These are phyloP conservation scores for Botrytis cinerea DNA, from an alignment of 2,329 filamentous ascomycete species.

Conservation along the genomic window DNA sequence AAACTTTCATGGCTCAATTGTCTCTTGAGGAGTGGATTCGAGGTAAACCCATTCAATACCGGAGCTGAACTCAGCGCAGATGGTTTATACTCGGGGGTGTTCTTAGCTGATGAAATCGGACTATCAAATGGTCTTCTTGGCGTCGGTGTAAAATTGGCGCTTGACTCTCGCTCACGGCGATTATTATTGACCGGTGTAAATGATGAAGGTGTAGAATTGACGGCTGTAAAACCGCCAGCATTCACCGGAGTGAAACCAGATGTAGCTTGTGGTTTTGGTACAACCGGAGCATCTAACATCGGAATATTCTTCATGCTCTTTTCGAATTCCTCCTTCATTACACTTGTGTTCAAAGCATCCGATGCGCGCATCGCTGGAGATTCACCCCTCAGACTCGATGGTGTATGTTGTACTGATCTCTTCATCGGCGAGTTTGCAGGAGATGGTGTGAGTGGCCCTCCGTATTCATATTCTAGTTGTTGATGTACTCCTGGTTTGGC, in stretches of 20 bases:
- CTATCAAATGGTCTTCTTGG: constrained; percentile 57
- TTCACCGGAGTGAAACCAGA: constrained; percentile 47
- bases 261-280: constrained; percentile 33
- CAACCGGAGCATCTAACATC: constrained; percentile 38
- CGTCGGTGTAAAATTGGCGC: constrained; percentile 56
- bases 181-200: constrained; percentile 58
- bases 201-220: constrained; percentile 57
- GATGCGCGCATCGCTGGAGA: constrained; percentile 67
- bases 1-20: constrained; percentile 64
- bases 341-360: constrained; percentile 56
- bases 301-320: constrained; percentile 42
- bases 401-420: constrained; percentile 60
- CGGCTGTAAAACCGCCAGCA: constrained; percentile 61
- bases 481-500: constrained; percentile 97
- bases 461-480: constrained; percentile 89
- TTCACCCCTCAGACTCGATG: constrained; percentile 59
- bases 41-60: constrained; percentile 50
- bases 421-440: constrained; percentile 76
- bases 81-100: constrained; percentile 65
- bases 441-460: constrained; percentile 81
- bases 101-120: constrained; percentile 63
- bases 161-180: constrained; percentile 50
- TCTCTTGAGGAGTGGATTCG: constrained; percentile 68
- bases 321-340: constrained; percentile 46
- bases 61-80: constrained; percentile 54